Base-by-base conservation (phyloP, 2,329 filamentous ascomycete species). In the Scedosporium aurantiacum region DNA sequence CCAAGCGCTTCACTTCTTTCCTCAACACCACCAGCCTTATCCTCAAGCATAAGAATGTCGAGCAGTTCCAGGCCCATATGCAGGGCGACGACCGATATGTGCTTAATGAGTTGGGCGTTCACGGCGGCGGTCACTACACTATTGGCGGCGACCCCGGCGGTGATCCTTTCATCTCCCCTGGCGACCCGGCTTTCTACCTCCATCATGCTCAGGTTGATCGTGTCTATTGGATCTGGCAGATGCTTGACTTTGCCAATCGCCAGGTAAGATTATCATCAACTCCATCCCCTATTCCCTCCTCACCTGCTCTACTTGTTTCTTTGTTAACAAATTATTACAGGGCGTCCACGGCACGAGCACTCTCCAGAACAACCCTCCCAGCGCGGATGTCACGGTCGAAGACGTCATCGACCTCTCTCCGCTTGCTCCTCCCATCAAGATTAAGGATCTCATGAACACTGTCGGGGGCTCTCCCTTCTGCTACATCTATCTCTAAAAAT, bases 381-480 rank as follows among this genome's bases (percentile, higher is more conserved):
- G 52, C 27, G 28, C 52, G 4, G 28, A 61, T 21, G 45, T 55
- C 23, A 61, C 60, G 14, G 60, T 61, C n/a, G 54, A 57, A 27
- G 60, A 61, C 25, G 5, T 41, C 27, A 47, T 61, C 37, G 60
- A 61, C 52, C 8, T 61, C 41, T 75, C 16, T 0, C 66, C 65
- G 0, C 62, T 79, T 14, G 70, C 73, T 8, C 70, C 72, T 59
- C 63, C 68, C 3, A 64, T 74, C 4, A 68, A 69, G 43, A 75
- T 74, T 60, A 65, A 68, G 58, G 64, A 74, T 57, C 64, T 76
- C 43, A 72, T 78, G 66, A 74, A 72, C 61, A 79, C 76, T 0
- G 68, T 74, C 18, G 73, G 69, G 8, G 75, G 72, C 0, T 63
- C 67, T 5, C 75, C 75, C 4, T 72, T 78, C 56, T 79, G 77